Evolutionary conservation across 139 green algal genomes (phyloP).

Genomic region (Auxenochlorella pyrenoidosa): DNA sequence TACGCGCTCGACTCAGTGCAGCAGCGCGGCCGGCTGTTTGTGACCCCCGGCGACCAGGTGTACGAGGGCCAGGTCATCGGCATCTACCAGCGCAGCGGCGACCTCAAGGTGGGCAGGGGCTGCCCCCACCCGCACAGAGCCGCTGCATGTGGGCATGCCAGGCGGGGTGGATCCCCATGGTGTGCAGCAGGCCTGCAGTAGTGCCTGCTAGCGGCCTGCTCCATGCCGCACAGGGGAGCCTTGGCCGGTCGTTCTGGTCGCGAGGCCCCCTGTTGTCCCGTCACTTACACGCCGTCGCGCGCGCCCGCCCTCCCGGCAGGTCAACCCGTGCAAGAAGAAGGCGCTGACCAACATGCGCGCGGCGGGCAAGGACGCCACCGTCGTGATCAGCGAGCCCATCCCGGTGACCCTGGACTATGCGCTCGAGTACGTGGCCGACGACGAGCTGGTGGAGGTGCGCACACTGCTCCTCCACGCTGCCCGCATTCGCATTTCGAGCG

Average conservation of each 20-base stretch:
- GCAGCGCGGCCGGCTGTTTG: constrained; percentile 92
- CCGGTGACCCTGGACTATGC: constrained; percentile 92
- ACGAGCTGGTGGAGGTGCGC: constrained; percentile 88
- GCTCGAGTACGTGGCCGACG: constrained; percentile 96
- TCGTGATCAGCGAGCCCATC: constrained; percentile 76
- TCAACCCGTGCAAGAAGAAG: constrained; percentile 99
- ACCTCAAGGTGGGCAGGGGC: constrained; percentile 74
- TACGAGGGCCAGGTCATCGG: constrained; percentile 97
- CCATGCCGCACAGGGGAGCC: no score
- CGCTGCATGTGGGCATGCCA: not conserved
- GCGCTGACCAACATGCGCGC: constrained; percentile 89
- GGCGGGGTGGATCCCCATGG: no score
- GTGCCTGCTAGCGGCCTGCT: no score
- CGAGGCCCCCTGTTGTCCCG: no score
- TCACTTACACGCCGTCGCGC: no score
- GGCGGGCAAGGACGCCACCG: constrained; percentile 73
- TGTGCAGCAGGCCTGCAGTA: no score
- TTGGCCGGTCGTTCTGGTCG: no score
- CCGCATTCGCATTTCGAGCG: constrained; percentile 32
- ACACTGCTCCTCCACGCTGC: not conserved
- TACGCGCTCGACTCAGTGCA: constrained; percentile 94
- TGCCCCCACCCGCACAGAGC: not conserved
- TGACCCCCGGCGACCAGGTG: constrained; percentile 85
- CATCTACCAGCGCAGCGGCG: constrained; percentile 92
- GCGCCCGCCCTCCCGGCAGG: not conserved